Conservation (phyloP, 768 basidiomycete genomes). For the Russula griseocarnosa region DNA sequence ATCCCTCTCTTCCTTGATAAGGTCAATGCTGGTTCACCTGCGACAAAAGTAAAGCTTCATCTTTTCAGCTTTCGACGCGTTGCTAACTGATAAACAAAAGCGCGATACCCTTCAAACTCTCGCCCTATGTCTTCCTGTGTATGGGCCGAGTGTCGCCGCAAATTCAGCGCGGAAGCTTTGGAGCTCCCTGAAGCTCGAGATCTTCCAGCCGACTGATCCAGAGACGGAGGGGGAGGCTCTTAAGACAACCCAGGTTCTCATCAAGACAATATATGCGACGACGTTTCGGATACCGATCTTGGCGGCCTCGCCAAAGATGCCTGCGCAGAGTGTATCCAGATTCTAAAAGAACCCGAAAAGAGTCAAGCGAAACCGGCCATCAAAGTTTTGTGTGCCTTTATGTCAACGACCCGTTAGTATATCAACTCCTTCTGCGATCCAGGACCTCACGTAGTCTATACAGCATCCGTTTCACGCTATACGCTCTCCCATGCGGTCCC, state of each 20-base stretch:
- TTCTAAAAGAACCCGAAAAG: conserved; percentile 89
- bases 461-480: conserved; percentile 67
- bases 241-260: conserved; percentile 63
- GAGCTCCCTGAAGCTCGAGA: conserved; percentile 91
- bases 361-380: conserved; percentile 84
- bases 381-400: conserved; percentile 73
- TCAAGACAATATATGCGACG: conserved; percentile 62
- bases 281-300: conserved; percentile 38
- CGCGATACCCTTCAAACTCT: conserved; percentile 82
- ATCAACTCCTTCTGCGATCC: conserved; percentile 6
- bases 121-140: conserved; percentile 73
- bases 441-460: not conserved
- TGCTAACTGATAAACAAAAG: conserved; percentile 41
- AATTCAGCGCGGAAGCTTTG: conserved; percentile 75
- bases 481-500: conserved; percentile 66
- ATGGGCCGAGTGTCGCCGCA: conserved; percentile 61
- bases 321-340: conserved; percentile 73
- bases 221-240: conserved; percentile 73
- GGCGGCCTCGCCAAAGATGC: conserved; percentile 66
- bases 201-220: conserved; percentile 86
- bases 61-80: not conserved
- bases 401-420: conserved; percentile 66
- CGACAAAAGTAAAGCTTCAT: conserved; percentile 62
- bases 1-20: conserved; percentile 91
- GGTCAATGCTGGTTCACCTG: conserved; percentile 72